Evolutionary conservation across 305 asterid species (phyloP).

Genomic region (Solanum hybrid): DNA sequence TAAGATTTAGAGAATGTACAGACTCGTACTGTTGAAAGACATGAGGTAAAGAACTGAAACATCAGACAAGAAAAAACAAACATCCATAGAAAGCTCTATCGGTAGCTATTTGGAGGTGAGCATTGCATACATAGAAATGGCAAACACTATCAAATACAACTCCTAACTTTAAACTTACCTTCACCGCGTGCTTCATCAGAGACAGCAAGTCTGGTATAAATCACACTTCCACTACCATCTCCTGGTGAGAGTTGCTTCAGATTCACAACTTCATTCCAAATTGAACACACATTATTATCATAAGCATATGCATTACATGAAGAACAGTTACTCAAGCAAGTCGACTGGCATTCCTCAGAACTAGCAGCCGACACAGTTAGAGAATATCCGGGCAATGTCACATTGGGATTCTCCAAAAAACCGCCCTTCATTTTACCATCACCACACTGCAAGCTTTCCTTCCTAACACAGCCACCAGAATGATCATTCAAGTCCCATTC

Average conservation of each 20-base stretch:
- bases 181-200: neutral
- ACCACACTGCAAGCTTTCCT: slow-evolving; percentile 9
- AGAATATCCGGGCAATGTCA: neutral
- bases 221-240: slow-evolving; percentile 27
- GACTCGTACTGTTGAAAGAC: neutral
- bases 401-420: neutral
- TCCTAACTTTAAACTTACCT: neutral
- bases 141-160: neutral
- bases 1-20: neutral
- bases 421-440: neutral
- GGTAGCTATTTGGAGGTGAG: neutral
- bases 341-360: slow-evolving; percentile 4
- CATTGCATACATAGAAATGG: neutral
- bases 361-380: neutral
- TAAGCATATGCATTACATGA: slow-evolving; percentile 15
- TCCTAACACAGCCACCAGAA: slow-evolving; percentile 20
- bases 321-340: slow-evolving; percentile 15
- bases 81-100: neutral
- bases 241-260: slow-evolving; percentile 28
- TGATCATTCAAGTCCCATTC: slow-evolving; percentile 12
- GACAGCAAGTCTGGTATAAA: slow-evolving; percentile 14
- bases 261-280: slow-evolving; percentile 37
- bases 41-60: neutral
- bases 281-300: slow-evolving; percentile 20
- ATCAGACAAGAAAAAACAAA: neutral